Evolutionary conservation across 2,329 filamentous ascomycete species (phyloP).

Genomic region (Esteya vermicola): DNA sequence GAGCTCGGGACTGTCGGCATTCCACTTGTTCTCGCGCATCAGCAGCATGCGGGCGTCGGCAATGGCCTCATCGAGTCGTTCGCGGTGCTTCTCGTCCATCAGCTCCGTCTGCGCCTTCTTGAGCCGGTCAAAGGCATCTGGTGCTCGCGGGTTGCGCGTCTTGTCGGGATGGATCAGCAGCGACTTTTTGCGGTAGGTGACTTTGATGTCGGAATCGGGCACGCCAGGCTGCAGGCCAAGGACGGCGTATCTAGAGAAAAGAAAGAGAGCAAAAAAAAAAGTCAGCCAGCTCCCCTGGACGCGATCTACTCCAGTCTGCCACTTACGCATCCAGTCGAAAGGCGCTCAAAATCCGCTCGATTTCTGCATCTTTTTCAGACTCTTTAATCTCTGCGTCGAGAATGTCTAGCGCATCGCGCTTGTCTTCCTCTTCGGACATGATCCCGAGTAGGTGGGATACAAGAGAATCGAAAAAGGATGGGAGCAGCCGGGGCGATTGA

Average conservation of each 20-base stretch:
- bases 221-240: slow-evolving; percentile 92
- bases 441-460: neutral
- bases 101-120: slow-evolving; percentile 88
- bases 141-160: slow-evolving; percentile 76
- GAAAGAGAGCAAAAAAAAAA: neutral
- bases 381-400: slow-evolving; percentile 79
- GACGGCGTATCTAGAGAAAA: slow-evolving; percentile 59
- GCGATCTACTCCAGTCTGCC: neutral
- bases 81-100: slow-evolving; percentile 86
- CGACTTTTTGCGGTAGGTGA: slow-evolving; percentile 91
- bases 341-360: slow-evolving; percentile 81
- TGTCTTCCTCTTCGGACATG: slow-evolving; percentile 16
- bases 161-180: slow-evolving; percentile 98
- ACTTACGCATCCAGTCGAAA: slow-evolving; percentile 57
- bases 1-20: slow-evolving; percentile 72
- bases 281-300: no score
- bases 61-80: slow-evolving; percentile 81
- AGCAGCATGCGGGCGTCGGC: slow-evolving; percentile 90
- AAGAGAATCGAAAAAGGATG: neutral
- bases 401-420: slow-evolving; percentile 56
- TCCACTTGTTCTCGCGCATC: slow-evolving; percentile 90
- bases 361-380: slow-evolving; percentile 92
- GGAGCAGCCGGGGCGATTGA: neutral
- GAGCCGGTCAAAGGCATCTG: slow-evolving; percentile 90
- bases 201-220: slow-evolving; percentile 90